A percentile compares a stretch with the other conserved stretches of the same genome.
These are phyloP conservation scores for Colletotrichum orbiculare DNA, from an alignment of 2,329 filamentous ascomycete species.

Conservation along the genomic window DNA sequence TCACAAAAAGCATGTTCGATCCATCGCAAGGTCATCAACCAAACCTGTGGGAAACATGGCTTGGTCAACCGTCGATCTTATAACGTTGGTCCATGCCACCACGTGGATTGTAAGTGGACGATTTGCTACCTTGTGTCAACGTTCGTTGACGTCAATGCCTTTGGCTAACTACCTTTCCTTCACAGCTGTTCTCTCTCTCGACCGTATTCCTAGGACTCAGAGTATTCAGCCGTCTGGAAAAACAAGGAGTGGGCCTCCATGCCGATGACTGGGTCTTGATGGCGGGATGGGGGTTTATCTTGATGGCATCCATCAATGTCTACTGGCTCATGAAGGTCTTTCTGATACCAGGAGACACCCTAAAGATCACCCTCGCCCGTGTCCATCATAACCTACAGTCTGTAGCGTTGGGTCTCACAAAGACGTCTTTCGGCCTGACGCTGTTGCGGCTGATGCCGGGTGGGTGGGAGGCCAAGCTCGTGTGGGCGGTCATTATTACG, in stretches of 20 bases:
- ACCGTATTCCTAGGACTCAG: slow-evolving; percentile 35
- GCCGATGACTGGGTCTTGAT: slow-evolving; percentile 45
- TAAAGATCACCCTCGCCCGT: slow-evolving; percentile 37
- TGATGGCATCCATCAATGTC: slow-evolving; percentile 37
- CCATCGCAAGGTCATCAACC: neutral
- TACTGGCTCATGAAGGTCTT: slow-evolving; percentile 27
- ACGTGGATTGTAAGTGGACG: slow-evolving; percentile 8
- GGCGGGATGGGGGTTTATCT: slow-evolving; percentile 41
- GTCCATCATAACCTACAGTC: slow-evolving; percentile 43
- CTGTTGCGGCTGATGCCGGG: slow-evolving; percentile 45
- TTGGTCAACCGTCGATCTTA: neutral
- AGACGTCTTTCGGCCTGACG: slow-evolving; percentile 52
- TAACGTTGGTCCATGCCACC: slow-evolving; percentile 2
- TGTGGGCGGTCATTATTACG: slow-evolving; percentile 47
- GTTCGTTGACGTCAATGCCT: too few species aligned
- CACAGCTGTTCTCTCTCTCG: neutral
- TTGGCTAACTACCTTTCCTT: neutral
- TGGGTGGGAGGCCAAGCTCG: slow-evolving; percentile 39
- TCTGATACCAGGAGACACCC: slow-evolving; percentile 31
- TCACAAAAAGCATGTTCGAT: too few species aligned
- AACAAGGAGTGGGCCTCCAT: slow-evolving; percentile 40
- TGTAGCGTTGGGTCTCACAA: slow-evolving; percentile 47
- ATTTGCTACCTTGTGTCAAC: neutral
- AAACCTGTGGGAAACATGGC: slow-evolving; percentile 1
- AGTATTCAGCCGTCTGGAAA: slow-evolving; percentile 38